A percentile compares a stretch with the other conserved stretches of the same genome.
Evolutionary conservation across 345 rosid species (phyloP).

Genomic region (Capsella bursapastoris): DNA sequence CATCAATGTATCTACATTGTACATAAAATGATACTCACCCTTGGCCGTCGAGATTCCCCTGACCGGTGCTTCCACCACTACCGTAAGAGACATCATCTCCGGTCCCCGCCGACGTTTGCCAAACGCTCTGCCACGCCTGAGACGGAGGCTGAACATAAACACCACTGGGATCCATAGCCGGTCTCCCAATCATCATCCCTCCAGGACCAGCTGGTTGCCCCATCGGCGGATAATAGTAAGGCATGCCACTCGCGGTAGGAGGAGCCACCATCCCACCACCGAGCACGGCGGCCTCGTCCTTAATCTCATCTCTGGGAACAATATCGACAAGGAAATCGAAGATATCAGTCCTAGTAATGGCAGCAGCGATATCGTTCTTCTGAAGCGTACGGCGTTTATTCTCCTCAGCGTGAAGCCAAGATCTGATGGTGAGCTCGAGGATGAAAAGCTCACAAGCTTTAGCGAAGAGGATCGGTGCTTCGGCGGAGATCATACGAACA

Average conservation of each 20-base stretch:
- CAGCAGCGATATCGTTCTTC: constrained; percentile 94
- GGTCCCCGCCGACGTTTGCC: constrained; percentile 71
- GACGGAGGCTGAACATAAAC: constrained; percentile 84
- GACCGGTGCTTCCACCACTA: constrained; percentile 71
- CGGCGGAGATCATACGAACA: constrained; percentile 98
- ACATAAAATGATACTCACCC: constrained; percentile 40
- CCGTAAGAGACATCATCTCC: constrained; percentile 72
- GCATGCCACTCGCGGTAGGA: constrained; percentile 78
- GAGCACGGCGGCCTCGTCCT: constrained; percentile 66
- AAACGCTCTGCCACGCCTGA: constrained; percentile 95
- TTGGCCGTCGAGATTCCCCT: constrained; percentile 69
- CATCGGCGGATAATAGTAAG: constrained; percentile 87
- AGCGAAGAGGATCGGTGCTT: constrained; percentile 89
- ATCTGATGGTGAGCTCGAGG: constrained; percentile 88
- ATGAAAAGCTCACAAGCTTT: constrained; percentile 98
- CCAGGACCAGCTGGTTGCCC: constrained; percentile 76
- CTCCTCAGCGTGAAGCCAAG: constrained; percentile 99
- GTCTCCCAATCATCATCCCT: constrained; percentile 94
- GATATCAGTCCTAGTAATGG: constrained; percentile 87
- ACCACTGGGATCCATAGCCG: constrained; percentile 76
- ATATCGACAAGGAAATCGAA: constrained; percentile 92
- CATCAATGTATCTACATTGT: constrained; percentile 30
- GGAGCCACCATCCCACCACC: constrained; percentile 65
- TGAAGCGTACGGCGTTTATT: constrained; percentile 91
- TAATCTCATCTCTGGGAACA: constrained; percentile 88